Evolutionary conservation across 768 basidiomycete species (phyloP), one percentile per base, ranked within the genome.

Genomic region (Neoboletus brunneissimus): DNA sequence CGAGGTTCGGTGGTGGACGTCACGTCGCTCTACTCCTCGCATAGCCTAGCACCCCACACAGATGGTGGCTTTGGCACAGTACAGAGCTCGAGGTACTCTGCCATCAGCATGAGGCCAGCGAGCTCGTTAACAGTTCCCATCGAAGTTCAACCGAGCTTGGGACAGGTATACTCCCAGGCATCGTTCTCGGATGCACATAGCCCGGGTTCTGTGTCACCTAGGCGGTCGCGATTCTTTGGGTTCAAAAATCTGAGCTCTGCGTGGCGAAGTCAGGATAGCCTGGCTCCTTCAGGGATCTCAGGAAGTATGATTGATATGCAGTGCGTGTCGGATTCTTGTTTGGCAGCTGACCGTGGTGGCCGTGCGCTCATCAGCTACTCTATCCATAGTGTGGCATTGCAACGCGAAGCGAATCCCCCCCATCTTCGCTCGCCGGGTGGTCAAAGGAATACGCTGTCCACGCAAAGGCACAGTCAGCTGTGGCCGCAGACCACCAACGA

Each of bases 301-400:
- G 91, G 91, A 51, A 94, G 91, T 64, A 91, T 94, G 89, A 74
- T 93, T 61, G 89, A 93, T 69, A 93, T 94, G 91, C 91, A 94
- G 91, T 93, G 74, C 60, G 89, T 85, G 43, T 55, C 23, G 48
- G 10, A 18, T 43, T 60, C n/a, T 50, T 54, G n/a, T 54, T 57
- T 57, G 15, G 18, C 25, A n/a, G 12, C 13, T 13, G 10, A 31
- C 51, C 45, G 15, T 48, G 11, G 37, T 22, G 51, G 20, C 27
- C 7, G 34, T 57, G 37, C n/a, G 13, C 46, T 62, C 51, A 69
- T 51, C 43, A 18, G 41, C 13, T 47, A 23, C 45, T 54, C 16
- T 29, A 37, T 55, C 43, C 47, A 11, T 61, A 93, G 91, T 65
- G 79, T 93, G 64, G 91, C 89, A 49, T 77, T 93, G 42, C 88